Base-by-base conservation (phyloP, 2,329 filamentous ascomycete species). In the Tolypocladium album region DNA sequence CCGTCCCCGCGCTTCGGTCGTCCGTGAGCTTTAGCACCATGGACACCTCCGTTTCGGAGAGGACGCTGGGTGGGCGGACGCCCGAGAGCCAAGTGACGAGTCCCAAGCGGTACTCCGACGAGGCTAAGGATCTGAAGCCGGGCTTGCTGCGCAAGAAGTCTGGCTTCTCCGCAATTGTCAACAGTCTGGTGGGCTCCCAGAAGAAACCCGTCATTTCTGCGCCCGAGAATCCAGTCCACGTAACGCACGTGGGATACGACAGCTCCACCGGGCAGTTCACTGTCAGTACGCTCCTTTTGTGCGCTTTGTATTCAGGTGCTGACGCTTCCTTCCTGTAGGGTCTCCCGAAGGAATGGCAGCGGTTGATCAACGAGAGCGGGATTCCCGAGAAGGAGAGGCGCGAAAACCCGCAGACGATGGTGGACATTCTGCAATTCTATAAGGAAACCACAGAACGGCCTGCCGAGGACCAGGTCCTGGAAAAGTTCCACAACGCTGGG, bases 161-260 rank as follows among this genome's bases (percentile, higher is more conserved):
- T 58, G 91, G 90, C 61, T 91, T 96, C 71, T 92, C 90, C 20
- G 90, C 87, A 66, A 92, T 96, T 69, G 87, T 96, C 79, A 93
- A 87, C 72, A 93, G 88, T 71, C 72, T 88, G 62, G 86, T 95
- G 61, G 89, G 90, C 65, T 93, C 92, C 42, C 92, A 90, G 58
- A 90, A 92, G 74, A 90, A 92, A 65, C 91, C 94, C 55, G 86
- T 93, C 74, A 99, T 99, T 68, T 97, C 94, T n/a, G 90, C 92
- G 43, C 94, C 94, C 59, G 92, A 96, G 75, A 97, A 99, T 69
- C 94, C 94, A 56, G 92, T 97, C 62, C 94, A 97, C 76, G 90
- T 99, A 68, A 97, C 93, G 60, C 94, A 99, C 75, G 94, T 99
- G 65, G 93, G 93, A 67, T 97, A 96, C 73, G 93, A 99, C 75